A percentile compares a stretch with the other conserved stretches of the same genome.
Evolutionary conservation across 768 basidiomycete species (phyloP).

Genomic region (Termitomyces sp.): DNA sequence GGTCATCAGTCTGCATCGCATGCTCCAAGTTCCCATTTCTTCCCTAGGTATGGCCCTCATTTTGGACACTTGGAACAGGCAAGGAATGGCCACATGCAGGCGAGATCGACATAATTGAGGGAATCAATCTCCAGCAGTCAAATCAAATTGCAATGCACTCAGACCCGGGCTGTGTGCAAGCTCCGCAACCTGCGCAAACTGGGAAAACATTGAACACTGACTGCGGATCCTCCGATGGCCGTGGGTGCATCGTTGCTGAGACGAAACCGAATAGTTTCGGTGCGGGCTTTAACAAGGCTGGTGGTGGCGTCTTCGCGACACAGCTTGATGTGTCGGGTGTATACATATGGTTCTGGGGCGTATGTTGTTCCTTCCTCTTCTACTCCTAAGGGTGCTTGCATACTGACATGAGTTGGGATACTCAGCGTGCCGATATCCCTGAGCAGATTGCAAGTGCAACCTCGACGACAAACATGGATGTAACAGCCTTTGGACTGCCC

Average conservation of each 20-base stretch:
- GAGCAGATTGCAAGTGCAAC: conserved; percentile 27
- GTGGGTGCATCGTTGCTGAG: conserved; percentile 41
- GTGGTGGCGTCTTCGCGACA: conserved; percentile 56
- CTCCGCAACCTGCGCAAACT: conserved; percentile 21
- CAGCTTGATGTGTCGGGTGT: conserved; percentile 54
- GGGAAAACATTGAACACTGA: conserved; percentile 23
- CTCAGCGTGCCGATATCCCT: conserved; percentile 39
- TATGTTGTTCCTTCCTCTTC: conserved; percentile 15
- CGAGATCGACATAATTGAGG: conserved; percentile 53
- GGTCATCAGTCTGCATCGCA: conserved; percentile 7
- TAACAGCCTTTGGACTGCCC: conserved; percentile 50
- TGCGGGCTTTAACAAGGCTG: conserved; percentile 38
- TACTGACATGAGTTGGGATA: neutral
- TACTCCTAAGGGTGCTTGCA: neutral
- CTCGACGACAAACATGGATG: conserved; percentile 29
- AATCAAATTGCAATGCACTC: conserved; percentile 61
- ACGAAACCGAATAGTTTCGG: conserved; percentile 41
- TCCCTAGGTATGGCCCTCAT: conserved; percentile 37
- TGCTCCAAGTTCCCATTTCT: neutral
- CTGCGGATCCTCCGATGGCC: conserved; percentile 19
- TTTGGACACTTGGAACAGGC: conserved; percentile 37
- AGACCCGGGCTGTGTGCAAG: conserved; percentile 27
- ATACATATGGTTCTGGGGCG: conserved; percentile 21
- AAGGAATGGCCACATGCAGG: conserved; percentile 35
- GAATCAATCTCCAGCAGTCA: conserved; percentile 40